Evolutionary conservation across 108 stramenopile species (phyloP).

Genomic region (Cyclotella baltica): DNA sequence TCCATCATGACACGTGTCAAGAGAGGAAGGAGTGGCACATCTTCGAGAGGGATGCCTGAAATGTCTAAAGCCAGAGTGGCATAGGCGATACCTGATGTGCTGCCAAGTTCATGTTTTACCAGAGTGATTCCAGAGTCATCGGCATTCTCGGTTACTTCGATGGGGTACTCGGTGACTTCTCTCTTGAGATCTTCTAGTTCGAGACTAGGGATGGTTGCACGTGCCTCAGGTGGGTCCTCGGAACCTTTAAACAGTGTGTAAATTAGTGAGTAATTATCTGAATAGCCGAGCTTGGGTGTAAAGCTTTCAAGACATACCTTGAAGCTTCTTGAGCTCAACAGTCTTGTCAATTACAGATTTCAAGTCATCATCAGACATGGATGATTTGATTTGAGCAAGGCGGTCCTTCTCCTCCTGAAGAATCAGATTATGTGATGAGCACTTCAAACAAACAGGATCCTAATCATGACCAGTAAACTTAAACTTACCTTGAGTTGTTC

Average conservation of each 20-base stretch:
- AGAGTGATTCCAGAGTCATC: constrained; percentile 82
- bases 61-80: constrained; percentile 85
- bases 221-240: constrained; percentile 93
- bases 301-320: too few species aligned
- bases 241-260: too few species aligned
- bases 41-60: constrained; percentile 80
- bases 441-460: background rate
- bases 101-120: constrained; percentile 86
- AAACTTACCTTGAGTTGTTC: constrained; percentile 58
- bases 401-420: constrained; percentile 74
- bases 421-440: background rate
- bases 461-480: background rate
- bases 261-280: too few species aligned
- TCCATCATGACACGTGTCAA: constrained; percentile 91
- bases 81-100: constrained; percentile 95
- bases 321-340: constrained; percentile 84
- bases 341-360: constrained; percentile 87
- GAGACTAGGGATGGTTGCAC: constrained; percentile 93
- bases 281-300: too few species aligned
- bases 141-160: constrained; percentile 81
- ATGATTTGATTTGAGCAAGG: constrained; percentile 84
- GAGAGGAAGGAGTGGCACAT: constrained; percentile 88
- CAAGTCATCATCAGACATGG: constrained; percentile 80
- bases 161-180: constrained; percentile 90
- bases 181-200: constrained; percentile 88